Conservation (phyloP, 257 asterid species). For the Nicotiana tomentosiformis region DNA sequence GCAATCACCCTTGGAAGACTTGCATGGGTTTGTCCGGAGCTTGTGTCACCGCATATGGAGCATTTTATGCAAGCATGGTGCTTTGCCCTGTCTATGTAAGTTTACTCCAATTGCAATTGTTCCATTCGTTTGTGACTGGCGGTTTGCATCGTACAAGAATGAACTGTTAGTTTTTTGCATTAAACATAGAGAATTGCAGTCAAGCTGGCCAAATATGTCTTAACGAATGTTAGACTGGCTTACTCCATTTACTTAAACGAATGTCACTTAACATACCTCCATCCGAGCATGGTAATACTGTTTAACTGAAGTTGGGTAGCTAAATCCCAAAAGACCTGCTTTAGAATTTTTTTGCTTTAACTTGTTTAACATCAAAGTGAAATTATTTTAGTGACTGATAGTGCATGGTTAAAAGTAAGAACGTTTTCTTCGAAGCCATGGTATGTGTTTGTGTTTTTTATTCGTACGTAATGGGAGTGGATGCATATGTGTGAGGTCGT, state of each 20-base stretch:
- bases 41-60: conserved; percentile 92
- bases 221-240: background rate
- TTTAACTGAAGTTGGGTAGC: background rate
- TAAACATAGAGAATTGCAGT: background rate
- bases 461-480: background rate
- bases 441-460: background rate
- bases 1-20: conserved; percentile 93
- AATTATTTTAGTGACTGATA: too few species aligned
- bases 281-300: background rate
- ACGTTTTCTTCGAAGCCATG: background rate
- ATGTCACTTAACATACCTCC: background rate
- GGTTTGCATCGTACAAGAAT: background rate
- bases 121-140: background rate
- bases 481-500: background rate
- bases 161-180: background rate
- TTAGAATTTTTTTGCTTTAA: background rate
- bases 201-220: background rate
- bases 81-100: conserved; percentile 85
- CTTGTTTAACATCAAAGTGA: background rate
- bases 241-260: background rate
- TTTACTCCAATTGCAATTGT: background rate
- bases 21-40: conserved; percentile 93
- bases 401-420: background rate
- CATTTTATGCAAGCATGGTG: conserved; percentile 98
- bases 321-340: background rate